These are phyloP conservation scores for Ustulina deusta DNA, from an alignment of 2,329 filamentous ascomycete species.

Conservation along the genomic window DNA sequence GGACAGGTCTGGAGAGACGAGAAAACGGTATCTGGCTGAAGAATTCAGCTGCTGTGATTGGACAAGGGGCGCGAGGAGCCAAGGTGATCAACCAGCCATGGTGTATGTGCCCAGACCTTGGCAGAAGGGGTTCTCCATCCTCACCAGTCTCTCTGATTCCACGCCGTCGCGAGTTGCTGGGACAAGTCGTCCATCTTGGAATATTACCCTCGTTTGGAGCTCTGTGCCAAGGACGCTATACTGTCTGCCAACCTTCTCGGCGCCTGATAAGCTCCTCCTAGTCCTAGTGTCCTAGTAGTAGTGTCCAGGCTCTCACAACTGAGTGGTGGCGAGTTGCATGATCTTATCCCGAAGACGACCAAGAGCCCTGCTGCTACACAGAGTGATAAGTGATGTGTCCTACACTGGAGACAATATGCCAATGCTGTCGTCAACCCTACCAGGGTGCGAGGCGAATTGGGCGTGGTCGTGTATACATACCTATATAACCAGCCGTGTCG, in stretches of 20 bases:
- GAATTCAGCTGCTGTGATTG: slow-evolving; percentile 7
- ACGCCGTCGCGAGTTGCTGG: slow-evolving; percentile 11
- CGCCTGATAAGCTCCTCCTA: slow-evolving; percentile 30
- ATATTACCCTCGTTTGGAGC: slow-evolving; percentile 29
- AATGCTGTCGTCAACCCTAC: slow-evolving; percentile 8
- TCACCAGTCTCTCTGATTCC: slow-evolving; percentile 3
- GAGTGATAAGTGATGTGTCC: slow-evolving; percentile 16
- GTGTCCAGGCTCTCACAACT: not conserved
- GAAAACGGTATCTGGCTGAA: not conserved
- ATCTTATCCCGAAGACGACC: slow-evolving; percentile 9
- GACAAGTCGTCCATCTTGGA: slow-evolving; percentile 16
- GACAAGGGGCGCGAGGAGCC: slow-evolving; percentile 16
- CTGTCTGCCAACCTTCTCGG: slow-evolving; percentile 36
- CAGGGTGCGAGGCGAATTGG: not conserved
- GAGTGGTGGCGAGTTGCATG: slow-evolving; percentile 27
- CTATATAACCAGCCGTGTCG: slow-evolving; percentile 32
- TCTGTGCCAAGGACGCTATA: slow-evolving; percentile 15
- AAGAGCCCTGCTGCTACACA: slow-evolving; percentile 18
- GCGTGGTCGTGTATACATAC: not conserved
- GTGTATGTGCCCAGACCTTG: slow-evolving; percentile 31
- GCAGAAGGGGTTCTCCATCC: slow-evolving; percentile 14
- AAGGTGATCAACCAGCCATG: not conserved
- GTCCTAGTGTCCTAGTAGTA: not conserved
- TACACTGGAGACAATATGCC: too few relatives aligned
- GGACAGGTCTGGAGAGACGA: not conserved